Conservation (phyloP, 805 yeast species). For the Spencermartinsiella europaea region DNA sequence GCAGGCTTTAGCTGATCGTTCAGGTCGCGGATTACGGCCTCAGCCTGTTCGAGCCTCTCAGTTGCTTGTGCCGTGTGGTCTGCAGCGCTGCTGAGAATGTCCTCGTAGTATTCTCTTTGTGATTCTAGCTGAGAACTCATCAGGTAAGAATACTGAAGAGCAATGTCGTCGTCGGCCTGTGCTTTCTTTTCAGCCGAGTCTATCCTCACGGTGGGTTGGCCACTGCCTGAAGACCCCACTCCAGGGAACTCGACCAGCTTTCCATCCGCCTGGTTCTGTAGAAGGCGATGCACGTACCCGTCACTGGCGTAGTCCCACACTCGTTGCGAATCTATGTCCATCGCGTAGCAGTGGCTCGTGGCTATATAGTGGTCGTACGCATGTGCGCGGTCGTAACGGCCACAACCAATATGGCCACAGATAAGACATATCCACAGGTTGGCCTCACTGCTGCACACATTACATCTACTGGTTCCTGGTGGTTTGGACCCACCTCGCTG, state of each 20-base stretch:
- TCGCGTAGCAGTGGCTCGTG: constrained; percentile 83
- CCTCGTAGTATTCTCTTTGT: constrained; percentile 78
- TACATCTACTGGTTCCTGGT: constrained; percentile 17
- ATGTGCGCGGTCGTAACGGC: constrained; percentile 79
- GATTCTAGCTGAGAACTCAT: constrained; percentile 77
- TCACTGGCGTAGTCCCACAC: constrained; percentile 96
- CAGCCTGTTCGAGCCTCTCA: constrained; percentile 23
- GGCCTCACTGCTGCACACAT: constrained; percentile 48
- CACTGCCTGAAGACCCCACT: neutral
- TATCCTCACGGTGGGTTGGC: neutral
- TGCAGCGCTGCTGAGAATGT: constrained; percentile 36
- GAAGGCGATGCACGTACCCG: constrained; percentile 77
- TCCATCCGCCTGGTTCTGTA: constrained; percentile 84
- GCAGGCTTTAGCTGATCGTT: constrained; percentile 1
- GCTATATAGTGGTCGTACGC: constrained; percentile 74
- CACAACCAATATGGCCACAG: constrained; percentile 92
- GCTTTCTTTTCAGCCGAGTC: constrained; percentile 3
- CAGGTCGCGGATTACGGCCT: constrained; percentile 17
- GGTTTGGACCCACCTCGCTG: constrained; percentile 12
- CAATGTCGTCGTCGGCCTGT: constrained; percentile 45
- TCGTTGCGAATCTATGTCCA: constrained; percentile 78
- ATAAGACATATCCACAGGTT: constrained; percentile 86
- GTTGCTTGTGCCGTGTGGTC: constrained; percentile 24
- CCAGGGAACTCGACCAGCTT: constrained; percentile 61
- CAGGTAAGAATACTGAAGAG: constrained; percentile 75